A percentile compares a stretch with the other conserved stretches of the same genome.
Evolutionary conservation across 345 rosid species (phyloP).

Genomic region (Excoecaria agallocha): DNA sequence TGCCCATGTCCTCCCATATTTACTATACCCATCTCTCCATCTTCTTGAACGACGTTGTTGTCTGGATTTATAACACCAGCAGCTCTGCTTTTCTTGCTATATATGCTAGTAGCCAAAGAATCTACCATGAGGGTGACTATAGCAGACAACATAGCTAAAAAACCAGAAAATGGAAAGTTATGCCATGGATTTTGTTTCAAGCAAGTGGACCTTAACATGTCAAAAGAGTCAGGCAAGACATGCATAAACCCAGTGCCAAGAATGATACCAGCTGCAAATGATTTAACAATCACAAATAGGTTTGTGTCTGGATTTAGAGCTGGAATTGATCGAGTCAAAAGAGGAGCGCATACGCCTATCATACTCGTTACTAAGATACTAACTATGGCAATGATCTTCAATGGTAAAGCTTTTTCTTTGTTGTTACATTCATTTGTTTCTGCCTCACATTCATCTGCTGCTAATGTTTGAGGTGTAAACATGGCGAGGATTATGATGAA

Average conservation of each 20-base stretch:
- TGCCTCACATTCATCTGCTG: conserved; percentile 23
- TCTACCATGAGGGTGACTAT: conserved; percentile 59
- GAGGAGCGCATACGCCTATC: conserved; percentile 62
- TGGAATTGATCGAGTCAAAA: conserved; percentile 49
- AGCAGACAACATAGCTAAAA: conserved; percentile 78
- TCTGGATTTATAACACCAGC: conserved; percentile 25
- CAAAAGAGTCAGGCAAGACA: conserved; percentile 82
- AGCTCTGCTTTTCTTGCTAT: conserved; percentile 31
- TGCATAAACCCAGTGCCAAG: conserved; percentile 88
- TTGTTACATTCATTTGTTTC: conserved; percentile 41
- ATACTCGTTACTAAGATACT: conserved; percentile 54
- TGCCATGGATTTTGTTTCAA: conserved; percentile 70
- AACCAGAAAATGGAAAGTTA: conserved; percentile 74
- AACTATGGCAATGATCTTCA: conserved; percentile 53
- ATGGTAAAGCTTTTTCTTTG: conserved; percentile 47
- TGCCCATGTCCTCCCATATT: conserved; percentile 18
- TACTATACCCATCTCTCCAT: conserved; percentile 21
- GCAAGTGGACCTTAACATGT: conserved; percentile 57
- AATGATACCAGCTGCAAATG: conserved; percentile 76
- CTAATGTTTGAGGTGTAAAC: conserved; percentile 11
- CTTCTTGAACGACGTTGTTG: not conserved
- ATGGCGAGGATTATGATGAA: conserved; percentile 22
- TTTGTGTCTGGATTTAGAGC: conserved; percentile 56
- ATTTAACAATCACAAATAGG: conserved; percentile 55
- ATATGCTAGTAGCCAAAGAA: conserved; percentile 56